A percentile compares a stretch with the other conserved stretches of the same genome.
These are phyloP conservation scores for Quercus agrifolia DNA, from an alignment of 306 rosid genomes.

Conservation along the genomic window DNA sequence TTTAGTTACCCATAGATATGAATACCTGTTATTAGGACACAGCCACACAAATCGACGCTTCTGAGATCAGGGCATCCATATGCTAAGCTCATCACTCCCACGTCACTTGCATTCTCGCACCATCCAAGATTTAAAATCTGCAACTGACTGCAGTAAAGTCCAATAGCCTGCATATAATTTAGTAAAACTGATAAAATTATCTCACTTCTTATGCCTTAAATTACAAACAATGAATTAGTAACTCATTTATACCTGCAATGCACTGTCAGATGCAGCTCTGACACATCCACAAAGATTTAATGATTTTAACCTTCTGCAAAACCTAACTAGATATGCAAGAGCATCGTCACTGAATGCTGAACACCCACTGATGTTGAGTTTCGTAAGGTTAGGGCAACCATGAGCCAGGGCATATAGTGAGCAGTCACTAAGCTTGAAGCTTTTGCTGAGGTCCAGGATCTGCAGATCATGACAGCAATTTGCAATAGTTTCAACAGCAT, in stretches of 20 bases:
- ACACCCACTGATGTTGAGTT: slow-evolving; percentile 84
- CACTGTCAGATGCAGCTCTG: slow-evolving; percentile 71
- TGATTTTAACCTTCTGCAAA: slow-evolving; percentile 62
- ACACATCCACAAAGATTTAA: slow-evolving; percentile 91
- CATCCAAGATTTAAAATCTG: slow-evolving; percentile 88
- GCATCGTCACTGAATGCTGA: slow-evolving; percentile 72
- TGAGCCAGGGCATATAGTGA: slow-evolving; percentile 68
- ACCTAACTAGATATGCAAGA: slow-evolving; percentile 70
- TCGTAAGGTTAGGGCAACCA: slow-evolving; percentile 69
- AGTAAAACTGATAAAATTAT: background rate
- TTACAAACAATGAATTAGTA: background rate
- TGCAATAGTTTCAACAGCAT: slow-evolving; percentile 70
- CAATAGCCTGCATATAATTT: slow-evolving; percentile 65
- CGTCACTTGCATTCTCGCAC: slow-evolving; percentile 82
- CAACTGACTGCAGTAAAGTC: slow-evolving; percentile 68
- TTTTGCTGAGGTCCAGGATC: slow-evolving; percentile 91
- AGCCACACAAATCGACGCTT: slow-evolving; percentile 77
- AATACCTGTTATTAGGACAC: slow-evolving; percentile 83
- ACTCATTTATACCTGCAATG: slow-evolving; percentile 60
- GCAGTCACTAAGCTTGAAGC: slow-evolving; percentile 77
- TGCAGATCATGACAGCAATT: slow-evolving; percentile 74
- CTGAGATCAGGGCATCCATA: slow-evolving; percentile 90
- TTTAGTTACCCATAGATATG: background rate
- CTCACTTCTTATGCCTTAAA: background rate
- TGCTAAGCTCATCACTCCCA: slow-evolving; percentile 83